These are phyloP conservation scores for Fusarium brevicatenulatum DNA, from an alignment of 2,329 filamentous ascomycete species.

Conservation along the genomic window DNA sequence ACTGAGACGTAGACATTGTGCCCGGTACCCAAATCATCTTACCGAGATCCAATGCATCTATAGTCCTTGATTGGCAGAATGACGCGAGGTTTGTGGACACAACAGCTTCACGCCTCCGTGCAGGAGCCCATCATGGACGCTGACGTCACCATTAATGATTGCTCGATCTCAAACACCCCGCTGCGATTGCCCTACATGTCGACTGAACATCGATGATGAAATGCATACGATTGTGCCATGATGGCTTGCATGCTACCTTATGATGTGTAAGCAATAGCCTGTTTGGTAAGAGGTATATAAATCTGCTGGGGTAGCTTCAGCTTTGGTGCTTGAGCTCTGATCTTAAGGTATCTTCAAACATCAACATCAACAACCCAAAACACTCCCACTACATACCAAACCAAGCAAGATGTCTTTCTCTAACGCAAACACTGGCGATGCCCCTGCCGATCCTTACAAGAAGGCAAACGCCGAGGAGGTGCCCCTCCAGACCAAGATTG, in stretches of 20 bases:
- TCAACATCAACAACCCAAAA: slow-evolving; percentile 10
- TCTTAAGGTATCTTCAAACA: slow-evolving; percentile 18
- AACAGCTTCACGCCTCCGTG: slow-evolving; percentile 8
- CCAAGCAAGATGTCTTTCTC: slow-evolving; percentile 52
- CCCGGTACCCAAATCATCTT: neutral
- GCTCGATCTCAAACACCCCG: slow-evolving; percentile 25
- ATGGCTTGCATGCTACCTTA: slow-evolving; percentile 22
- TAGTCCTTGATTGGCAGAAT: slow-evolving; percentile 17
- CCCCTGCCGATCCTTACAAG: slow-evolving; percentile 81
- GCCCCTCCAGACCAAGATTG: slow-evolving; percentile 77
- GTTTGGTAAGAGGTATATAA: slow-evolving; percentile 32
- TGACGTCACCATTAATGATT: slow-evolving; percentile 34
- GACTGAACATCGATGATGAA: slow-evolving; percentile 43
- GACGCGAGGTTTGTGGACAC: slow-evolving; percentile 7
- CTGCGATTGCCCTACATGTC: slow-evolving; percentile 3
- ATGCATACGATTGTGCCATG: slow-evolving; percentile 39
- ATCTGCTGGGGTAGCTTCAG: slow-evolving; percentile 5
- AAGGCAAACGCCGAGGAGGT: slow-evolving; percentile 74
- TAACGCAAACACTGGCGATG: slow-evolving; percentile 69
- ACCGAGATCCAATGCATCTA: neutral
- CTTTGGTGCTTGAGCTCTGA: slow-evolving; percentile 1
- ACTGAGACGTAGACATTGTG: neutral
- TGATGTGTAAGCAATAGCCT: slow-evolving; percentile 26
- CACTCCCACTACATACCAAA: neutral
- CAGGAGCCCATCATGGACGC: slow-evolving; percentile 1